Base-by-base conservation (phyloP, 108 stramenopile genomes). In the Nitzschia sp. region DNA sequence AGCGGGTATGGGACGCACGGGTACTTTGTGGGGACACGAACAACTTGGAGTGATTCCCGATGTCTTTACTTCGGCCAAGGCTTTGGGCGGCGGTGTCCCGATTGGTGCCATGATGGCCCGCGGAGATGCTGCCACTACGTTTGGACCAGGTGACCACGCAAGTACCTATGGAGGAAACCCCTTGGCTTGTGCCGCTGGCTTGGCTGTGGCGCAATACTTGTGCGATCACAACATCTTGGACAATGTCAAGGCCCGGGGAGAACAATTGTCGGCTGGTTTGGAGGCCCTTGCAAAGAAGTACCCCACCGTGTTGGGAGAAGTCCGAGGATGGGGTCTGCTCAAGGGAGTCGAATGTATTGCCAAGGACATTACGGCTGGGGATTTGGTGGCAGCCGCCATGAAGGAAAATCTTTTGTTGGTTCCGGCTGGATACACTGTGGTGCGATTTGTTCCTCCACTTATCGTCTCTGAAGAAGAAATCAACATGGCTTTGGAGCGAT, bases 91-190 rank as follows among this genome's bases (percentile, higher is more conserved):
- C 13, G 98, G 98, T 38, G 95, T 99, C 13, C 98, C 98, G 8
- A 97, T 99, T 61, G 98, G 98, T 42, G 98, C 98, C 70, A 96
- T 99, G 95, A 85, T 99, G 83, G 91, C 92, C 29, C 71, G 81
- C 34, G 96, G 94, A 23, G 91, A 78, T 6, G 91, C 85, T 0
- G 91, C 87, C n/a, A 74, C 84, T 63, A 90, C 93, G 30, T 95
- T 98, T 72, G 89, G 90, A 57, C 97, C 97, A 15, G 98, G 98
- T n/a, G 93, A 96, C 80, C 98, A 99, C 76, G 97, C 97, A 2
- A 82, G 85, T 58, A 99, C 98, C 9, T 99, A 97, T 66, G 98
- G 97, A 19, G 97, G 97, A 42, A 97, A 95, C 93, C 97, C 81
- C n/a, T 91, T 86, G 89, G 94, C 75, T 23, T 97, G 84, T 66